Evolutionary conservation across 2,329 filamentous ascomycete species (phyloP).

Genomic region (Diaporthe capsici): DNA sequence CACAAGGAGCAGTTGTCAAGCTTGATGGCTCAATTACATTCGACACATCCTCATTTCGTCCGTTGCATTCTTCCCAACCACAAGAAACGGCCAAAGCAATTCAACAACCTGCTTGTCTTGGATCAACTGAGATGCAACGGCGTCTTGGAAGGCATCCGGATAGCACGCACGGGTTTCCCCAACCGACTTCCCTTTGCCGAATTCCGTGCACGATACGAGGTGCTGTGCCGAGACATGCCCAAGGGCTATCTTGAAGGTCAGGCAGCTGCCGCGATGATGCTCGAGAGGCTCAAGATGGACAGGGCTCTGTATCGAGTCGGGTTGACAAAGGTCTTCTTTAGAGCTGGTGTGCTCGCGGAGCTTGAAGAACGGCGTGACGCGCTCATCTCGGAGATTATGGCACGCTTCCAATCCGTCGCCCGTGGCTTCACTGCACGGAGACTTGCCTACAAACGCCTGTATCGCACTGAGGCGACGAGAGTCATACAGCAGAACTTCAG

Average conservation of each 20-base stretch:
- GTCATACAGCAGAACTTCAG: conserved; percentile 97
- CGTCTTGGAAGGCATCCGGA: conserved; percentile 98
- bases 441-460: conserved; percentile 91
- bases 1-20: conserved; percentile 99
- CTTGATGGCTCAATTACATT: conserved; percentile 93
- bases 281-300: conserved; percentile 90
- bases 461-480: conserved; percentile 92
- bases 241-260: conserved; percentile 94
- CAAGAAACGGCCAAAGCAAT: conserved; percentile 95
- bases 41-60: conserved; percentile 97
- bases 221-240: conserved; percentile 89
- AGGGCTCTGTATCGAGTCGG: conserved; percentile 91
- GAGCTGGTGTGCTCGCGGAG: conserved; percentile 94
- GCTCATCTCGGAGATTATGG: conserved; percentile 94
- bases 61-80: conserved; percentile 98
- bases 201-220: conserved; percentile 95
- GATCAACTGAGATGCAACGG: conserved; percentile 99
- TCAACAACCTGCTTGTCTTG: conserved; percentile 91
- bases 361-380: conserved; percentile 95
- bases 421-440: conserved; percentile 91
- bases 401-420: conserved; percentile 91
- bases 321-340: conserved; percentile 97
- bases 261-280: conserved; percentile 84
- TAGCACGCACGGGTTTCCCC: conserved; percentile 96
- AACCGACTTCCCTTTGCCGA: conserved; percentile 93